Base-by-base conservation (phyloP, 192 early-diverging fungal genomes). In the Geranomyces variabilis region DNA sequence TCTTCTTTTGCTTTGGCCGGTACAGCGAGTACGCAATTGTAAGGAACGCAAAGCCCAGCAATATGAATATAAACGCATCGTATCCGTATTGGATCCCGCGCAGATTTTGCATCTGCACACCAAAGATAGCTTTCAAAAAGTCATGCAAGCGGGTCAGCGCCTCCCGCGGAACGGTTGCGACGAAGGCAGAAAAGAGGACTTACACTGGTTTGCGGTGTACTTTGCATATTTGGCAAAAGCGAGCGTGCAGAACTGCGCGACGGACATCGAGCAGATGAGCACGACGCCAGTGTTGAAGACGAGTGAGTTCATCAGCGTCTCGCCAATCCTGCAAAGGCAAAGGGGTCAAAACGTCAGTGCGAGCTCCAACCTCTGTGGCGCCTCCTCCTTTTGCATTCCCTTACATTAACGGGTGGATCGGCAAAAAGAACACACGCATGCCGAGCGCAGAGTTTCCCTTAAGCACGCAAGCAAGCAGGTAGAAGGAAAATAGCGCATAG, bases 261-360 rank as follows among this genome's bases (percentile, higher is more conserved):
- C 77, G 3, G 86, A 71, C 68, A 88, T 69, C 12, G 87, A 88
- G 66, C 76, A 77, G 0, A 88, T 65, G 34, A 88, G 70, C 31
- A 88, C 79, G 21, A 88, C 68, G 26, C 87, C 87, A 24, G 78
- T 75, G 68, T 88, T 88, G 72, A 87, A 88, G 19, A 88, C 78
- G 45, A 88, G 60, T 10, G 81, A 70, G 71, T 78, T 86, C 85
- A 88, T 88, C 76, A 88, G 59, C 13, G 86, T 88, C 49, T 88
- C 86, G 55, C 83, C 84, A 59, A 88, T 70, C 48, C 86, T 87
- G n/a, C 8, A 65, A 34, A 33, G 19, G 7, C 5, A 24, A 46
- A 41, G 36, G 36, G 36, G 36, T 3, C 36, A 10, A 26, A 41
- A 10, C 5, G 3, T 7, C 10, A 41, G 36, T 41, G 55, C 55